Evolutionary conservation across 371 early-diverging fungal species (phyloP), one percentile per base, ranked within the genome.

Genomic region (Mucor mucedo): DNA sequence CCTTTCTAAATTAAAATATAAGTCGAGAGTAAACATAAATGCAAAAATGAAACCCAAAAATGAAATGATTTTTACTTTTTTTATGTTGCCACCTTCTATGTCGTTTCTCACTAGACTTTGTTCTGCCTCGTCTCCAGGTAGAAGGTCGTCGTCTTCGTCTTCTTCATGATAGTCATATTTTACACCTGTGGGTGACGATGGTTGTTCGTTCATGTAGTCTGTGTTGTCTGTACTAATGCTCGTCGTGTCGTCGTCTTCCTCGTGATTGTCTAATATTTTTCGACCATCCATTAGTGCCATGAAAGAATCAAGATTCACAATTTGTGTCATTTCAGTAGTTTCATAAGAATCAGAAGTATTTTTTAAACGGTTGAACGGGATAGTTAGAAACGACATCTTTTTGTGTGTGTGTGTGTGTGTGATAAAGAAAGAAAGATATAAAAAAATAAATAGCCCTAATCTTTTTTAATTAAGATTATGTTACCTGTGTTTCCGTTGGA

Each of bases 271-370:
- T 50, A 70, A 38, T 32, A 60, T 69, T 42, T 71, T 60, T 59
- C 78, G 61, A 58, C 65, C 52, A 57, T 78, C 78, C 55, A 72
- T 57, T 39, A 64, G 55, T 29, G 66, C 55, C 56, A 78, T 65
- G 32, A 71, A 58, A 28, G 54, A 33, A 29, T 79, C 72, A 28
- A 79, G 28, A 54, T 75, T 58, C n/a, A 69, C 63, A 55, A 75
- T 63, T 38, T 70, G 63, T 35, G 65, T 62, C 71, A 78, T 68
- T 78, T 78, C 79, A 55, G 66, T 71, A 28, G 41, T 53, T 61
- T 73, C 77, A 54, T 62, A 21, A n/a, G 53, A 4, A 14, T 52
- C 41, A 56, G 38, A 30, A 27, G 60, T 13, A n/a, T 39, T 41
- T 45, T 58, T 64, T 38, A 61, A 52, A n/a, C 56, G 62, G 5